Evolutionary conservation across 495 filamentous ascomycete genomes (phyloP), one percentile per base, ranked within the genome.

Genomic region (Penicillium steckii): DNA sequence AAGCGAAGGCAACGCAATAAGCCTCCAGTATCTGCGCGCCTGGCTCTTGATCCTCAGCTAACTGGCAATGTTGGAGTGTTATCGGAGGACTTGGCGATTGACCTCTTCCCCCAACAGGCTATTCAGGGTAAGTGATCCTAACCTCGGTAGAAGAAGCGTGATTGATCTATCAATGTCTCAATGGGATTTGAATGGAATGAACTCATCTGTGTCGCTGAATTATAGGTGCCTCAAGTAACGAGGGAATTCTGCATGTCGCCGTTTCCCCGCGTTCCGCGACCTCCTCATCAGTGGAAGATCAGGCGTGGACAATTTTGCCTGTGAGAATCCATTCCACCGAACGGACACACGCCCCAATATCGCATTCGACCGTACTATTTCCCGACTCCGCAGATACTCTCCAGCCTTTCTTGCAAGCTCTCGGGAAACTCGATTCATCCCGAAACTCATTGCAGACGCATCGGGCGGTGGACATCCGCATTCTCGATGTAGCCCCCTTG

Each of bases 11-110:
- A 71, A 59, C 72, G 80, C 57, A 80, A 85, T 45, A 78, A 74
- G 53, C 70, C 75, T 18, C 77, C 86, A 12, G 73, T 85, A 9
- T 76, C 83, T 30, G 85, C 83, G 9, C 76, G 78, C 24, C 65
- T 97, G n/a, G 64, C 80, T 23, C 77, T 93, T 27, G 90, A 95
- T 61, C 85, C 88, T 61, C 86, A 91, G 69, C 75, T 95, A 57
- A 90, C 86, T 71, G 90, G 88, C n/a, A 90, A 95, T 55, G 81
- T 91, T 25, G 94, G 90, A 41, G 82, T 94, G 38, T 64, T 98
- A 44, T 95, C 92, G 15, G 87, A 92, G 59, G 89, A 95, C 66
- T 78, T 98, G 27, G 90, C 88, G 52, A 75, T 77, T 24, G 87
- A 95, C 64, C 78, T 97, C 37, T 95, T 95, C 62, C 88, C 85